Evolutionary conservation across 148 eudicot species (phyloP).

Genomic region (Fagopyrum esculentum): DNA sequence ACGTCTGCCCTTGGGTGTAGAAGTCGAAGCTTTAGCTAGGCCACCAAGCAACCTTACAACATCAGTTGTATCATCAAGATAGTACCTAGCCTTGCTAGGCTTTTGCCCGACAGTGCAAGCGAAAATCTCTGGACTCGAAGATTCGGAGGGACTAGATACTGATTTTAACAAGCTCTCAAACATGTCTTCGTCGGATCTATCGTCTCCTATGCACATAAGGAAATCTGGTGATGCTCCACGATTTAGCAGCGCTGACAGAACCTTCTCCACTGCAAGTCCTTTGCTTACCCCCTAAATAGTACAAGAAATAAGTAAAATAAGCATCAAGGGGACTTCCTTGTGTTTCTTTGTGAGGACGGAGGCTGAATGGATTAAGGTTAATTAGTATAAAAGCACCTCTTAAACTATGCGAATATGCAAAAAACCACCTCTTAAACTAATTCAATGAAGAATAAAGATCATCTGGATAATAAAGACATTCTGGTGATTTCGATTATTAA

Average conservation of each 20-base stretch:
- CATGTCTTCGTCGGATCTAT: constrained; percentile 26
- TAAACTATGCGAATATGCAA: too few relatives aligned
- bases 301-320: background rate
- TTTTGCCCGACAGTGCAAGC: constrained; percentile 28
- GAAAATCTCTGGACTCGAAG: constrained; percentile 14
- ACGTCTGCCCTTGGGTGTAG: constrained; percentile 35
- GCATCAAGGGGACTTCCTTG: background rate
- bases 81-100: constrained; percentile 24
- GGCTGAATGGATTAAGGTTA: background rate
- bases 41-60: constrained; percentile 16
- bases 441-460: too few relatives aligned
- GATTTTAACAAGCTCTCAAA: constrained; percentile 19
- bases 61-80: constrained; percentile 21
- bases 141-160: background rate
- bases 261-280: constrained; percentile 22
- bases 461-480: background rate
- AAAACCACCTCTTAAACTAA: background rate
- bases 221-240: constrained; percentile 19
- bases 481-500: too few relatives aligned
- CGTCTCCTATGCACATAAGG: constrained; percentile 24
- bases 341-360: background rate
- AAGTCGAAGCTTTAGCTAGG: constrained; percentile 11
- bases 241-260: constrained; percentile 10
- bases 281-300: constrained; percentile 23
- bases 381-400: background rate